A percentile compares a stretch with the other conserved stretches of the same genome.
Evolutionary conservation across 306 rosid genomes (phyloP).

Genomic region (Sechiopsis laciniata): DNA sequence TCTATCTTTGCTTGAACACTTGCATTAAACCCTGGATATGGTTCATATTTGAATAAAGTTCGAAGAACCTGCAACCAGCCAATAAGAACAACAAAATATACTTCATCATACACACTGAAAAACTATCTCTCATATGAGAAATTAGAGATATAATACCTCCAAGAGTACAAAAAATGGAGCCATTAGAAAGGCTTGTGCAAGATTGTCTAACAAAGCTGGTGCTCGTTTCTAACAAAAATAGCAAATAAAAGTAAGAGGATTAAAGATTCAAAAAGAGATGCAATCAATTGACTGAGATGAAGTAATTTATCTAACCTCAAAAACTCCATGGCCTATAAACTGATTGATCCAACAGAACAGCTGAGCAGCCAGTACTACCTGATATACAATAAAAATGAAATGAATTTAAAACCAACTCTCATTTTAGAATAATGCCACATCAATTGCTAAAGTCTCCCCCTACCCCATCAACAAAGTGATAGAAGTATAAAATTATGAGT

Average conservation of each 20-base stretch:
- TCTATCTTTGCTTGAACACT: constrained; percentile 54
- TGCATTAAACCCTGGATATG: constrained; percentile 65
- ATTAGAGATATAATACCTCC: constrained; percentile 41
- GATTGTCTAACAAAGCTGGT: constrained; percentile 84
- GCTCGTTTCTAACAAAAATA: constrained; percentile 63
- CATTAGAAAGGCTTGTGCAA: constrained; percentile 75
- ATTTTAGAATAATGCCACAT: background rate
- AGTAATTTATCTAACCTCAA: constrained; percentile 50
- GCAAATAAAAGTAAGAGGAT: background rate
- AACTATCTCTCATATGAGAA: background rate
- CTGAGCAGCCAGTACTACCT: constrained; percentile 75
- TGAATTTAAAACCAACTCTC: background rate
- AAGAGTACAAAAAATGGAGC: constrained; percentile 76
- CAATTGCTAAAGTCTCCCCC: background rate
- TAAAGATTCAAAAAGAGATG: background rate
- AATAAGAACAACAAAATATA: constrained; percentile 5
- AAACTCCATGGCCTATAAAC: constrained; percentile 69
- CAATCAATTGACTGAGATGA: constrained; percentile 12
- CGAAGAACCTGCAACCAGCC: constrained; percentile 44
- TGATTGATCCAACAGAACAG: constrained; percentile 33
- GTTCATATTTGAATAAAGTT: constrained; percentile 55
- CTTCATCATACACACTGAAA: background rate
- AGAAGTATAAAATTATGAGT: background rate
- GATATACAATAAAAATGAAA: constrained; percentile 16
- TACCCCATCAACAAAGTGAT: background rate